Evolutionary conservation across 106 monocot species (phyloP), one percentile per base, ranked within the genome.

Genomic region (Platanthera zijinensis): DNA sequence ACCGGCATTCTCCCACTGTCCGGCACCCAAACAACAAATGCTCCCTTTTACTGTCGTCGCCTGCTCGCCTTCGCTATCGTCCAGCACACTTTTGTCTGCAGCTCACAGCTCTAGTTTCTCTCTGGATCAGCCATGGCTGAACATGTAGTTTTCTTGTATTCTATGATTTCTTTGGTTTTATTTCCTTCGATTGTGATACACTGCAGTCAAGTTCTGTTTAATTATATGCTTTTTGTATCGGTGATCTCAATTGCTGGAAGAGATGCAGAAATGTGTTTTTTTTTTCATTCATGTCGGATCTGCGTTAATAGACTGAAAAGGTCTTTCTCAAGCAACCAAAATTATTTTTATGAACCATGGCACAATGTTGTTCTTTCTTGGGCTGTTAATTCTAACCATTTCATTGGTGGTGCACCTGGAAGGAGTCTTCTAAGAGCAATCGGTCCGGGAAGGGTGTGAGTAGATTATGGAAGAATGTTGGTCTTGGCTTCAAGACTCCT

Each of bases 391-490:
- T 59, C 3, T 64, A 13, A 72, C 11, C n/a, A 50, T 7, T 13
- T 50, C 9, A 9, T 18, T 48, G 19, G 7, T 63, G 72, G 12
- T 66, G 18, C 50, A 75, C 75, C 54, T 80, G 52, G 64, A 80
- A 80, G 74, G 75, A 80, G 61, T 12, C 67, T 54, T 50, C 49
- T 17, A 80, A 80, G 80, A 67, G 80, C 17, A 80, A 80, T n/a
- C 51, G 80, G 48, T 75, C 80, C 69, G 80, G 80, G 8, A 80
- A 80, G 48, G 75, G 53, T 19, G 75, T 74, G 4, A 74, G 69
- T 52, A 10, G 75, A 13, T 75, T 80, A n/a, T n/a, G n/a, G n/a
- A n/a, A n/a, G n/a, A n/a, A n/a, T n/a, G n/a, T n/a, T n/a, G n/a
- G n/a, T n/a, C n/a, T n/a, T n/a, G n/a, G n/a, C n/a, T n/a, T n/a